Percentiles rank a stretch among this genome's conserved stretches.
These are phyloP conservation scores for Starmerella apicola DNA, from an alignment of 805 yeast genomes.

Conservation along the genomic window DNA sequence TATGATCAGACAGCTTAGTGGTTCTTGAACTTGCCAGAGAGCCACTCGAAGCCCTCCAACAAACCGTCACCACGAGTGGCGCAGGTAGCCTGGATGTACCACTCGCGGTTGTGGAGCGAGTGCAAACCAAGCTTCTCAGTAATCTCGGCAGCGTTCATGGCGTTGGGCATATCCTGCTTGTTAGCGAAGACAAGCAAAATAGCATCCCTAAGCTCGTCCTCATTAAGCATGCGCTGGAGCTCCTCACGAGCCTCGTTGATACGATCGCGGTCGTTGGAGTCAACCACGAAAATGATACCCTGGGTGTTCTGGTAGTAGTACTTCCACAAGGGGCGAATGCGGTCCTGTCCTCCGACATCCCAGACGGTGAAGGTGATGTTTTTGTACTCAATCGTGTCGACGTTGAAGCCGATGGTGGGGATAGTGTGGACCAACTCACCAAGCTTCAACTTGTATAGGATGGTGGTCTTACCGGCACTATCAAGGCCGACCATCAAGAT, in stretches of 20 bases:
- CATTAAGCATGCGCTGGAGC: constrained; percentile 94
- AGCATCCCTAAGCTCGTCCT: constrained; percentile 96
- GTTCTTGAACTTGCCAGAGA: constrained; percentile 75
- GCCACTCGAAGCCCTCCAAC: constrained; percentile 96
- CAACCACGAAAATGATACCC: constrained; percentile 95
- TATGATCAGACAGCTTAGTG: constrained; percentile 21
- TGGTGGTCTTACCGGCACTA: constrained; percentile 98
- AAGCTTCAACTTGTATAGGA: constrained; percentile 82
- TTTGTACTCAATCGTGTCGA: constrained; percentile 93
- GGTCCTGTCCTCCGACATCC: constrained; percentile 99
- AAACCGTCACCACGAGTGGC: constrained; percentile 99
- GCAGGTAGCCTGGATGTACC: constrained; percentile 98
- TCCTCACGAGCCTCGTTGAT: constrained; percentile 96
- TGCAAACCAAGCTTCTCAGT: constrained; percentile 94
- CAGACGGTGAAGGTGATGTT: constrained; percentile 93
- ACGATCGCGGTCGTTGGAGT: constrained; percentile 96
- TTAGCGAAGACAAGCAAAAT: constrained; percentile 90
- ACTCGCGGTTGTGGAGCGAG: constrained; percentile 95
- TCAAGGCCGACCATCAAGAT: constrained; percentile 96
- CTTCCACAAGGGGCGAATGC: constrained; percentile 98
- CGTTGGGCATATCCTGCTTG: constrained; percentile 97
- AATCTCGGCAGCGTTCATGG: constrained; percentile 97
- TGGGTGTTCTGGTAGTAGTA: constrained; percentile 98
- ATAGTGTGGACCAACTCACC: constrained; percentile 95
- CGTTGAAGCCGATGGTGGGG: constrained; percentile 96